Evolutionary conservation across 768 basidiomycete genomes (phyloP), one percentile per base, ranked within the genome.

Genomic region (Lactarius vividus): DNA sequence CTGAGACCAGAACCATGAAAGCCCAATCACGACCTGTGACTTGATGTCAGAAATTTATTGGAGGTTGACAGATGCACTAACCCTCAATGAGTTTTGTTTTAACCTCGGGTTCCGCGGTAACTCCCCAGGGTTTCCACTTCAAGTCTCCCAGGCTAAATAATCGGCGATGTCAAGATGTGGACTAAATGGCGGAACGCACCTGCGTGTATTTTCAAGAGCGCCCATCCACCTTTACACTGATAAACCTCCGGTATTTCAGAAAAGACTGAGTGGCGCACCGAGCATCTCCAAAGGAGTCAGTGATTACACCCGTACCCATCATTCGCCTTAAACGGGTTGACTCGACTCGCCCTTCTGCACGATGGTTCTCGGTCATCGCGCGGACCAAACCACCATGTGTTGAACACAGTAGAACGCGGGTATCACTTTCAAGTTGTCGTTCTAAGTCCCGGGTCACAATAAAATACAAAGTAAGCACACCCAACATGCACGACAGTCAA

Each of bases 401-500:
- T 7, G 88, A 82, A 65, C 92, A 92, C 46, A 99, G 77, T 15
- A 98, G 75, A 5, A 95, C 92, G 42, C 94, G 85, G 2, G 96
- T 96, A 75, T 98, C 96, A 6, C 95, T 96, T 70, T 52, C 35
- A 26, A 39, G 26, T 57, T 9, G 52, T 26, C 15, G 59, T 44
- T 42, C 37, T 61, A 23, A 61, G 52, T 44, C 28, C 31, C 33
- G 40, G 2, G 28, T 54, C 13, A 23, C 16, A 23, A 13, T n/a
- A 6, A 61, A n/a, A 61, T 31, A 26, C 33, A 33, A 54, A 18
- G 44, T 13, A 33, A 46, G 70, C 83, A 66, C 68, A 94, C 94
- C 95, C 96, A 71, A 91, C 90, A 75, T 99, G 97, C 15, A 94
- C 95, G 33, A 98, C 87, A 2, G 93, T 96, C 62, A 98, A 78